Base-by-base conservation (phyloP, 208 protist species). In the Strigomonas culicis region DNA sequence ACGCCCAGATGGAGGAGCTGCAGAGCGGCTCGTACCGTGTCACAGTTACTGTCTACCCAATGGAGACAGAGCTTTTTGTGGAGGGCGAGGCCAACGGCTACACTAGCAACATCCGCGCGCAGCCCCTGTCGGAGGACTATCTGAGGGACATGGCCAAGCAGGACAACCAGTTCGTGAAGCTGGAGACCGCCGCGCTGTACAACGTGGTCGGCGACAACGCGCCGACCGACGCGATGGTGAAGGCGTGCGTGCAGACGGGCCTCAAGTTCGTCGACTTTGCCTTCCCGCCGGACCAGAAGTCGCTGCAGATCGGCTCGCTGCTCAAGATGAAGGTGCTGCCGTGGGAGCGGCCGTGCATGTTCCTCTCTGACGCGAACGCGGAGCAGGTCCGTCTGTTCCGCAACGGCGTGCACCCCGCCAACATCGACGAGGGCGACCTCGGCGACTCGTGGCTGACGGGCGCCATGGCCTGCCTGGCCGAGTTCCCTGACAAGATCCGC, bases 391-490 rank as follows among this genome's bases (percentile, higher is more conserved):
- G 73, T 24, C 65, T 84, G 22, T 80, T 75, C 66, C 66, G 65
- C 57, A 58, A 70, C 21, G 57, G 70, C 13, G 68, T 79, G 27
- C 21, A 77, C 50, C 61, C 74, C 10, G 68, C 60, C 59, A 59
- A 69, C 58, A 74, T 89, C 44, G 73, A 70, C 44, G 82, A 84
- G 27, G 85, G 85, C 2, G 56, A 82, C 55, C 75, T 85, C 21
- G 78, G 74, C n/a, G 77, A 89, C 78, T 90, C 74, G 66, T 90
- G 76, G 75, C 68, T 90, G 19, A 75, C 82, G 65, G 75, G 80
- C 64, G 58, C 84, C 15, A 74, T 86, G 11, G 68, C 75, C 11
- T 68, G 72, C 2, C 55, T 84, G 22, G 74, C 80, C 27, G 71
- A 79, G 66, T 68, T 50, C 64, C 65, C 53, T 62, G 67, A 52